Percentiles rank a stretch among this genome's conserved stretches.
phyloP scores from a whole-genome alignment of 2,329 filamentous ascomycete genomes.

The Scorias spongiosa region DNA sequence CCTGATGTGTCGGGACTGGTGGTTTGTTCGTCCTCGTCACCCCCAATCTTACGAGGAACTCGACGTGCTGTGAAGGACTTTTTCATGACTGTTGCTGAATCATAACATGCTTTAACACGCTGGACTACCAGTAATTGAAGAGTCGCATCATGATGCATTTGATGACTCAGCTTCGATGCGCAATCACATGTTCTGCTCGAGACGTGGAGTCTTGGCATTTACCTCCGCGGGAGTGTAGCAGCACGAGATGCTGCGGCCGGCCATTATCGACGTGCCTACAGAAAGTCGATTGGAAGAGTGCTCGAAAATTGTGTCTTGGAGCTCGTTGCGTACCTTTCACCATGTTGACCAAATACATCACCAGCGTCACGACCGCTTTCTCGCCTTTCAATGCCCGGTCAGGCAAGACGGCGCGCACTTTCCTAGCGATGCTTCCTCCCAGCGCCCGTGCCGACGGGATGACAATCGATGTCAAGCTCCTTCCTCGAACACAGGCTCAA shows the following conservation, averaged over 20 bases:
- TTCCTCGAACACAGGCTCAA: constrained; percentile 50
- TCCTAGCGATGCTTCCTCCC: constrained; percentile 72
- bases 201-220: not conserved
- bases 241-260: too few relatives aligned
- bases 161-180: too few relatives aligned
- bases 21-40: constrained; percentile 47
- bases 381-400: constrained; percentile 74
- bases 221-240: not conserved
- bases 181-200: too few relatives aligned
- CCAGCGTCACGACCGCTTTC: constrained; percentile 72
- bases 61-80: constrained; percentile 40
- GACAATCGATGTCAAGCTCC: constrained; percentile 60
- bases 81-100: constrained; percentile 31
- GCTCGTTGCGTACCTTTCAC: constrained; percentile 9
- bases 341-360: constrained; percentile 80
- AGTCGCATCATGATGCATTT: too few relatives aligned
- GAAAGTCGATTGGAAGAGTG: too few relatives aligned
- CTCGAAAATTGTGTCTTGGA: too few relatives aligned
- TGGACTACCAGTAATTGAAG: too few relatives aligned
- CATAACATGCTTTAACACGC: too few relatives aligned
- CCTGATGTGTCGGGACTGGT: constrained; percentile 10
- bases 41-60: constrained; percentile 64
- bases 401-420: constrained; percentile 64
- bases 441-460: constrained; percentile 59
- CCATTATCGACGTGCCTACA: too few relatives aligned